These are phyloP conservation scores for Paramyrothecium roridum DNA, from an alignment of 2,329 filamentous ascomycete species.

Conservation along the genomic window DNA sequence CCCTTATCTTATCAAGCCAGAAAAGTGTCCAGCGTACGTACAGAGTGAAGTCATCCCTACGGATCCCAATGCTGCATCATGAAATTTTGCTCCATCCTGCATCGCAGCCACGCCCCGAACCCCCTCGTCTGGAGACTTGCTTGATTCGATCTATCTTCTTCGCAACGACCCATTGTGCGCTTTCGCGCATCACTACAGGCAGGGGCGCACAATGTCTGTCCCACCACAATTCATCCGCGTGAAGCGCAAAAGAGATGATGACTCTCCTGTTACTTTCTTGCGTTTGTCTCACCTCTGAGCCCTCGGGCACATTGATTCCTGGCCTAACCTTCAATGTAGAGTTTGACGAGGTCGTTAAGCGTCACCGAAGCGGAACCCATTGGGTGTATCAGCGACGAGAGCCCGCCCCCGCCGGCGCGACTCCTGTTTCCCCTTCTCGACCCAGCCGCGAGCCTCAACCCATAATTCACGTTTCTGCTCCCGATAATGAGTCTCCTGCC, in stretches of 20 bases:
- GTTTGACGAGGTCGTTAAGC: slow-evolving; percentile 50
- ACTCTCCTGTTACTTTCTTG: slow-evolving; percentile 52
- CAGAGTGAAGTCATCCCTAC: too few species aligned
- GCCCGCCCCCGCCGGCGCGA: slow-evolving; percentile 19
- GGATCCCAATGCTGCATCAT: too few species aligned
- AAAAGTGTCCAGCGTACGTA: too few species aligned
- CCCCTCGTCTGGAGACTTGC: too few species aligned
- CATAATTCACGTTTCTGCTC: slow-evolving; percentile 45
- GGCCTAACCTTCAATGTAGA: slow-evolving; percentile 30
- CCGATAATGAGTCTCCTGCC: slow-evolving; percentile 22
- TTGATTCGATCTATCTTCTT: too few species aligned
- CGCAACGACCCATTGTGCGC: too few species aligned
- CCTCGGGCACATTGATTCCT: too few species aligned
- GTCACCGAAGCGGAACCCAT: slow-evolving; percentile 45
- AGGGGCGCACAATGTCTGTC: slow-evolving; percentile 42
- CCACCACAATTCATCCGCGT: slow-evolving; percentile 58
- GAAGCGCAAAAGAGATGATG: slow-evolving; percentile 57
- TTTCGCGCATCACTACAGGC: too few species aligned
- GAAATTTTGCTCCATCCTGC: too few species aligned
- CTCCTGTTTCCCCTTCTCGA: slow-evolving; percentile 16
- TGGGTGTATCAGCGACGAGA: slow-evolving; percentile 56
- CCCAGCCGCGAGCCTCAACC: slow-evolving; percentile 27
- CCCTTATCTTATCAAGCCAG: too few species aligned
- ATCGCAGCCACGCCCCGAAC: too few species aligned
- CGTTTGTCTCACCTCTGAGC: slow-evolving; percentile 33